Conservation (phyloP, 345 rosid genomes). For the Barbarea vulgaris region DNA sequence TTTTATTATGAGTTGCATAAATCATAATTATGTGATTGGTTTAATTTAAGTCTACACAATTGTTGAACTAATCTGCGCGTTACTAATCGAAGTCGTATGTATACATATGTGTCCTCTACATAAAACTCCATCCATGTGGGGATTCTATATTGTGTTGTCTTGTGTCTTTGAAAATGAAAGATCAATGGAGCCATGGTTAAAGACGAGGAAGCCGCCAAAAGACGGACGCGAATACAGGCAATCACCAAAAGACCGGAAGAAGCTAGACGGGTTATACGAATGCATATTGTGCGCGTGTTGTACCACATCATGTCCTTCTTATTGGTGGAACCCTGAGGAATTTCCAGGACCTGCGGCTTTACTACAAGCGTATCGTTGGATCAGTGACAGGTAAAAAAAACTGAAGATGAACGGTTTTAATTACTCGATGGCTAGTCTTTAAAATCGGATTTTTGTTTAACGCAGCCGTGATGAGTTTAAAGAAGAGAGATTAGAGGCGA, state of each 20-base stretch:
- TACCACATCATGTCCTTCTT: slow-evolving; percentile 62
- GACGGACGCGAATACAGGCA: slow-evolving; percentile 60
- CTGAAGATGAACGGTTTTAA: not conserved
- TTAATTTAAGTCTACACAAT: too few relatives aligned
- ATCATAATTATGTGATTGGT: not conserved
- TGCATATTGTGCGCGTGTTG: slow-evolving; percentile 81
- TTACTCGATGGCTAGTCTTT: not conserved
- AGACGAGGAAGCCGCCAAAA: slow-evolving; percentile 44
- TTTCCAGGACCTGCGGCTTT: slow-evolving; percentile 66
- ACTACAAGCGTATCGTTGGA: slow-evolving; percentile 67
- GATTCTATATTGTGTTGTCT: not conserved
- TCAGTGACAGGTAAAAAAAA: slow-evolving; percentile 49
- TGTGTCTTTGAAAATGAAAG: slow-evolving; percentile 27
- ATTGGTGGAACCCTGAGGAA: slow-evolving; percentile 81
- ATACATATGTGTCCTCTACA: not conserved
- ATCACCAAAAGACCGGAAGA: slow-evolving; percentile 54
- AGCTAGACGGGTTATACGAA: slow-evolving; percentile 68
- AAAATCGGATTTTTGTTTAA: not conserved
- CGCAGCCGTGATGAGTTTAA: slow-evolving; percentile 59
- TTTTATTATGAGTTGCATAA: not conserved
- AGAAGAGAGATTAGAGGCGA: slow-evolving; percentile 50
- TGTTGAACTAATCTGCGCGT: not conserved
- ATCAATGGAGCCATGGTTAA: slow-evolving; percentile 74
- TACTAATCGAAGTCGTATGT: not conserved
- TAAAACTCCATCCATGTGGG: not conserved